Evolutionary conservation across 768 basidiomycete species (phyloP).

Genomic region (Cystofilobasidium bisporidii): DNA sequence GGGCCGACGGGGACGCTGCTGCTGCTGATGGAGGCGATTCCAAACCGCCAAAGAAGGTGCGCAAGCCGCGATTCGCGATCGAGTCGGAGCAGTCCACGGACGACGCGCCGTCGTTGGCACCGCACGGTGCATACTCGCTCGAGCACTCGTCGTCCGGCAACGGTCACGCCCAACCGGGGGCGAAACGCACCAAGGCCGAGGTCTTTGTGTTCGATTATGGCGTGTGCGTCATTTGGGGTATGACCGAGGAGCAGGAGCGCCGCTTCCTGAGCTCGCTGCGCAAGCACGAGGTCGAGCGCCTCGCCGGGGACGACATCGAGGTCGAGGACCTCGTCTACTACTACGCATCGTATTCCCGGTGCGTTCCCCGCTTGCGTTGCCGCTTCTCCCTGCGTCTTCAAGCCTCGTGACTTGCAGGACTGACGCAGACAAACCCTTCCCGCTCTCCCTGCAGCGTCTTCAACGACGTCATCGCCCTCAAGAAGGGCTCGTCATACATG

Average conservation of each 20-base stretch:
- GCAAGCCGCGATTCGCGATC: conserved; percentile 29
- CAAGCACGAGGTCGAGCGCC: conserved; percentile 78
- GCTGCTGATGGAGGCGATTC: conserved; percentile 33
- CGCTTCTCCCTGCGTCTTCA: neutral
- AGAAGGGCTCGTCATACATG: conserved; percentile 94
- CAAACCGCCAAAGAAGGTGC: conserved; percentile 37
- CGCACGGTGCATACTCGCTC: neutral
- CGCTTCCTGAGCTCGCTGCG: conserved; percentile 83
- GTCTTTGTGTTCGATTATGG: conserved; percentile 91
- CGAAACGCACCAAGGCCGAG: conserved; percentile 58
- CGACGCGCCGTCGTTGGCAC: conserved; percentile 31
- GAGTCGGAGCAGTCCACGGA: conserved; percentile 29
- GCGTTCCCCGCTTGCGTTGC: too few relatives aligned
- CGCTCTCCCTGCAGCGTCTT: conserved; percentile 55
- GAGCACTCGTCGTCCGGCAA: neutral
- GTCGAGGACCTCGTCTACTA: conserved; percentile 97
- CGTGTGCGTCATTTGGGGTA: conserved; percentile 94
- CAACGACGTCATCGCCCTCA: conserved; percentile 88
- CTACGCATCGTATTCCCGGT: conserved; percentile 86
- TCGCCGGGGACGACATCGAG: conserved; percentile 76
- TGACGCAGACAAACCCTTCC: neutral
- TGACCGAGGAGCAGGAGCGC: conserved; percentile 86
- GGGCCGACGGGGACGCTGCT: neutral
- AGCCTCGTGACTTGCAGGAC: neutral
- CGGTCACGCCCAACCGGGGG: conserved; percentile 11